Percentiles rank a stretch among this genome's conserved stretches.
phyloP scores from a whole-genome alignment of 2,329 filamentous ascomycete genomes.

The Colletotrichum karsti region DNA sequence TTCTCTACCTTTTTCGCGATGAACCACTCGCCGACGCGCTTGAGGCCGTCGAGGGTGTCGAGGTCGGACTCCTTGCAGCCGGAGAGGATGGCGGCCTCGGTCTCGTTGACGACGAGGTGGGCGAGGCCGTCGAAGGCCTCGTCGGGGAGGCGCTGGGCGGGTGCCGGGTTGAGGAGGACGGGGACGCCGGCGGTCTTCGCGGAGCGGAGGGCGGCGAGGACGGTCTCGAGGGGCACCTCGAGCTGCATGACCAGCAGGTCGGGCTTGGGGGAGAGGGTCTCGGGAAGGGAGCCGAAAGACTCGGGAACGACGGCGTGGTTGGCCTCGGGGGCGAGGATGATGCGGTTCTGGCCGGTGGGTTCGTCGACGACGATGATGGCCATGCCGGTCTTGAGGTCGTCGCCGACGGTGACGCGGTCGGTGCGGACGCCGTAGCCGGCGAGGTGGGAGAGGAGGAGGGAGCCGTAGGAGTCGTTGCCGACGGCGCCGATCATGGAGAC shows the following conservation, averaged over 20 bases:
- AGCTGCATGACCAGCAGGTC: slow-evolving; percentile 79
- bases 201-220: slow-evolving; percentile 66
- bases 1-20: slow-evolving; percentile 75
- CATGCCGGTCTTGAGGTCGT: slow-evolving; percentile 67
- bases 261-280: slow-evolving; percentile 46
- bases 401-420: slow-evolving; percentile 54
- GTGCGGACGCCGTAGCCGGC: slow-evolving; percentile 69
- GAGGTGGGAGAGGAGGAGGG: slow-evolving; percentile 66
- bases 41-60: slow-evolving; percentile 53
- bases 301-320: slow-evolving; percentile 61
- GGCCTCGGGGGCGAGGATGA: slow-evolving; percentile 76
- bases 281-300: slow-evolving; percentile 43
- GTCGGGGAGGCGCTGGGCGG: slow-evolving; percentile 73
- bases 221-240: slow-evolving; percentile 76
- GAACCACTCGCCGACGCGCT: slow-evolving; percentile 66
- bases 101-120: slow-evolving; percentile 91
- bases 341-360: slow-evolving; percentile 78
- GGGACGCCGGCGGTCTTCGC: slow-evolving; percentile 58
- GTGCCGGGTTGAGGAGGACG: slow-evolving; percentile 87
- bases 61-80: slow-evolving; percentile 60
- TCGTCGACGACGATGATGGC: slow-evolving; percentile 82
- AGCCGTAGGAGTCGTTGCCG: slow-evolving; percentile 73
- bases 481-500: slow-evolving; percentile 81
- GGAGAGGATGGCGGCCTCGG: slow-evolving; percentile 80
- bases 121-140: slow-evolving; percentile 73